These are phyloP conservation scores for Arabidopsis suecica DNA, from an alignment of 345 rosid genomes.

Conservation along the genomic window DNA sequence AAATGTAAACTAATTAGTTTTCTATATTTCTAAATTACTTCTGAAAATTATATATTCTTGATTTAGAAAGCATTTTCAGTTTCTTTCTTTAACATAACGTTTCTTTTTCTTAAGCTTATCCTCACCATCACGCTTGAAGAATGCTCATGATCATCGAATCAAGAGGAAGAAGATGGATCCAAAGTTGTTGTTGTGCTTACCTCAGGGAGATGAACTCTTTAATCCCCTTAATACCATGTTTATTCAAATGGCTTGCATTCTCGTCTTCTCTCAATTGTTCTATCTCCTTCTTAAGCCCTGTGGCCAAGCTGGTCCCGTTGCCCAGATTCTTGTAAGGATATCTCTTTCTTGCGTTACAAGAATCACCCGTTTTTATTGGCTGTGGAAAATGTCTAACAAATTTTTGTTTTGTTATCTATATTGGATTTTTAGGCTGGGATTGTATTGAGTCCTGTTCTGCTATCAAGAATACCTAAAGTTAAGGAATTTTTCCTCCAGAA, in stretches of 20 bases:
- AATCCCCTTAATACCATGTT: conserved; percentile 72
- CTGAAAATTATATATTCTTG: conserved; percentile 26
- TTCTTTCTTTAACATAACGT: conserved; percentile 13
- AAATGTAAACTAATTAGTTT: conserved; percentile 16
- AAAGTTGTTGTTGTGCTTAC: conserved; percentile 46
- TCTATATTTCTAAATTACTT: neutral
- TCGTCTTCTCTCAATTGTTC: conserved; percentile 84
- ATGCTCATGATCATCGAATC: conserved; percentile 42
- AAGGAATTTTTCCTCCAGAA: conserved; percentile 59
- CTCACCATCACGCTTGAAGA: conserved; percentile 31
- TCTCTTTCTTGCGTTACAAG: conserved; percentile 17
- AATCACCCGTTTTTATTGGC: neutral
- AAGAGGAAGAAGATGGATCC: conserved; percentile 47
- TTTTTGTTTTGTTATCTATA: neutral
- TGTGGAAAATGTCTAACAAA: neutral
- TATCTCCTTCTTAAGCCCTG: conserved; percentile 71
- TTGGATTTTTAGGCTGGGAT: conserved; percentile 67
- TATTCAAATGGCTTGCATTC: conserved; percentile 75
- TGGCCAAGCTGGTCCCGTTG: conserved; percentile 86
- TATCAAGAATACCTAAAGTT: conserved; percentile 57
- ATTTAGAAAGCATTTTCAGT: conserved; percentile 25
- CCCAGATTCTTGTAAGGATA: conserved; percentile 68
- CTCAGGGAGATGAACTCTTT: conserved; percentile 48
- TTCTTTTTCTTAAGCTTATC: neutral
- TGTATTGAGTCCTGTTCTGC: conserved; percentile 67